phyloP scores from a whole-genome alignment of 1,139 yeast species.

The Hansenula lynferdii region DNA sequence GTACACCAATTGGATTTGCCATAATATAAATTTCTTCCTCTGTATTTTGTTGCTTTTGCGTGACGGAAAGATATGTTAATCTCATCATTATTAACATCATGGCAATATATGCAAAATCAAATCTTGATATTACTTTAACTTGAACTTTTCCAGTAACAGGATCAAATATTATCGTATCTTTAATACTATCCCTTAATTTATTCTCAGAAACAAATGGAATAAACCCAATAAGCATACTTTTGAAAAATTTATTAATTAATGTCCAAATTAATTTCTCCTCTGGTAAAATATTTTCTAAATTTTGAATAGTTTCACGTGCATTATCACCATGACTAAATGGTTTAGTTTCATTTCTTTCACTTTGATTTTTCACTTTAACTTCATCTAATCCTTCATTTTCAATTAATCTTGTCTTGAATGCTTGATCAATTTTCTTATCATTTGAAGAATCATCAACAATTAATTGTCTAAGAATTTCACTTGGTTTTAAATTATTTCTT shows the following conservation, averaged over 20 bases:
- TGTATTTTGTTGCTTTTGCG: conserved; percentile 20
- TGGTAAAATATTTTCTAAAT: conserved; percentile 40
- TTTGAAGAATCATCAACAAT: conserved; percentile 11
- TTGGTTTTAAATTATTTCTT: conserved; percentile 25
- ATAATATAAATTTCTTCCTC: conserved; percentile 38
- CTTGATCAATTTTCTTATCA: conserved; percentile 17
- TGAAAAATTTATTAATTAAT: conserved; percentile 40
- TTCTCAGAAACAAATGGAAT: conserved; percentile 45
- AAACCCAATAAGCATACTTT: conserved; percentile 36
- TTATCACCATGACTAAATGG: conserved; percentile 13
- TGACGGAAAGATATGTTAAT: conserved; percentile 30
- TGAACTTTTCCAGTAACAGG: conserved; percentile 19
- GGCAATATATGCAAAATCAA: conserved; percentile 45
- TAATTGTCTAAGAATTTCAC: conserved; percentile 17
- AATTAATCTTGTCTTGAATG: conserved; percentile 25
- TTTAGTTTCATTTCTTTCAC: conserved; percentile 10
- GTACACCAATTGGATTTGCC: conserved; percentile 42
- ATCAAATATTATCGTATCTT: conserved; percentile 20
- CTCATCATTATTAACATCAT: conserved; percentile 37
- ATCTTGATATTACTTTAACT: conserved; percentile 31
- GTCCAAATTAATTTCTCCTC: conserved; percentile 39
- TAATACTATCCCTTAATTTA: conserved; percentile 26
- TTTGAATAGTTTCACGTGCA: conserved; percentile 20
- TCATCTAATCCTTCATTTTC: conserved; percentile 33
- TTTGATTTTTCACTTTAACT: conserved; percentile 12